Conservation (phyloP, 805 yeast species). For the Hermanozyma aechmeae region DNA sequence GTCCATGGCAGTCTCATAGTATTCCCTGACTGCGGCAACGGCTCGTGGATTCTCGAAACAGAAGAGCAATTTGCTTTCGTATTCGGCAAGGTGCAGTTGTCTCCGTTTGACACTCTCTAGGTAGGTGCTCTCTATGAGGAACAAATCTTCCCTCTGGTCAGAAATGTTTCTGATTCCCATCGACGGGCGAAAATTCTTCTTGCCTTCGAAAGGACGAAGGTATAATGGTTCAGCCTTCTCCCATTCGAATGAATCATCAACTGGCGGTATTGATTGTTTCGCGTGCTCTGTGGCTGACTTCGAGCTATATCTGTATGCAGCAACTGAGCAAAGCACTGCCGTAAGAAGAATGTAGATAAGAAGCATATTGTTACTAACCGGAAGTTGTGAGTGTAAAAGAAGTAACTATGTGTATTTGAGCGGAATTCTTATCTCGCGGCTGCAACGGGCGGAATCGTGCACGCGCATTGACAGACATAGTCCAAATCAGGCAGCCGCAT, state of each 20-base stretch:
- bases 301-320: too few species aligned
- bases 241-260: slow-evolving; percentile 6
- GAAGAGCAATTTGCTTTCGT: slow-evolving; percentile 15
- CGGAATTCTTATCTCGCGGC: too few species aligned
- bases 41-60: slow-evolving; percentile 12
- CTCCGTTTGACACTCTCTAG: slow-evolving; percentile 32
- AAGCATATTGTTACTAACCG: too few species aligned
- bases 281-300: too few species aligned
- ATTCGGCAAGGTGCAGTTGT: slow-evolving; percentile 18
- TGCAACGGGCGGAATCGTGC: too few species aligned
- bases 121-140: slow-evolving; percentile 56
- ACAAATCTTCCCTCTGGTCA: slow-evolving; percentile 41
- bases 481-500: too few species aligned
- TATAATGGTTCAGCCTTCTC: slow-evolving; percentile 38
- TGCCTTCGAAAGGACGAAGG: slow-evolving; percentile 28
- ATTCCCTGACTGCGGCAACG: slow-evolving; percentile 36
- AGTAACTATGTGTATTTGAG: too few species aligned
- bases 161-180: slow-evolving; percentile 24
- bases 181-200: slow-evolving; percentile 24
- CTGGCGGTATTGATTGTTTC: slow-evolving; percentile 2
- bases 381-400: too few species aligned
- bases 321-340: too few species aligned
- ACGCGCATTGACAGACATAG: too few species aligned
- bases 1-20: slow-evolving; percentile 32
- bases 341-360: too few species aligned